Conservation (phyloP, 176 grass and related monocot species). For the Ensete glaucum region DNA sequence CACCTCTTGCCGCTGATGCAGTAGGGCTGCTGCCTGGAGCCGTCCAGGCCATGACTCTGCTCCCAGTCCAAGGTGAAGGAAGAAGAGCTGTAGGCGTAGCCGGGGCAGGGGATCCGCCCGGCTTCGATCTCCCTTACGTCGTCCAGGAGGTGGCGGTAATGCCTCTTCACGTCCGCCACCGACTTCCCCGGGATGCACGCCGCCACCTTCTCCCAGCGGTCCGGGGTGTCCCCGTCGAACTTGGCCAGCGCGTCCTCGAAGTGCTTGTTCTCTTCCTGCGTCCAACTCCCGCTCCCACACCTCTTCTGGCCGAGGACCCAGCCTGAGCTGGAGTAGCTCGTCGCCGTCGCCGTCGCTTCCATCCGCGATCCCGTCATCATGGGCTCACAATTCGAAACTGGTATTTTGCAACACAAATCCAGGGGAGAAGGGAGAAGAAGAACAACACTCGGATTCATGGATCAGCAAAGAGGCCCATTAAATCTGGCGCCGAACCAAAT, state of each 20-base stretch:
- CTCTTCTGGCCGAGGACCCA: constrained; percentile 1
- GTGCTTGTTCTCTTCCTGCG: constrained; percentile 3
- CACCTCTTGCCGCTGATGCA: neutral
- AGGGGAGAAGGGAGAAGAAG: too few species aligned
- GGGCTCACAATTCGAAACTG: too few species aligned
- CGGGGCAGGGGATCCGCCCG: neutral
- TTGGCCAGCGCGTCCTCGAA: constrained; percentile 9
- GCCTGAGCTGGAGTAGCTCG: neutral
- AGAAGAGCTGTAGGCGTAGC: neutral
- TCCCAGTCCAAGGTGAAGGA: constrained; percentile 5
- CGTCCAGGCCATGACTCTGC: neutral
- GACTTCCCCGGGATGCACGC: constrained; percentile 2
- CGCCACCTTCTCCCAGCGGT: constrained; percentile 7
- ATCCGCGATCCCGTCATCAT: constrained; percentile 4
- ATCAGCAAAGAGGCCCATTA: too few species aligned
- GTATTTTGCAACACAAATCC: too few species aligned
- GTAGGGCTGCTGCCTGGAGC: neutral
- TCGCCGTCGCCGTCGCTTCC: neutral
- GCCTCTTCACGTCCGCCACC: neutral
- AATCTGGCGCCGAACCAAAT: too few species aligned
- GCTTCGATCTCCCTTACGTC: neutral
- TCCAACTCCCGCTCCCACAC: constrained; percentile 1
- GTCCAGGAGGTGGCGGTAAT: neutral
- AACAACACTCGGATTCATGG: too few species aligned
- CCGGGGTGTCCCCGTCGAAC: constrained; percentile 2